phyloP scores from a whole-genome alignment of 129 eudicot species.

The Deinandra increscens region DNA sequence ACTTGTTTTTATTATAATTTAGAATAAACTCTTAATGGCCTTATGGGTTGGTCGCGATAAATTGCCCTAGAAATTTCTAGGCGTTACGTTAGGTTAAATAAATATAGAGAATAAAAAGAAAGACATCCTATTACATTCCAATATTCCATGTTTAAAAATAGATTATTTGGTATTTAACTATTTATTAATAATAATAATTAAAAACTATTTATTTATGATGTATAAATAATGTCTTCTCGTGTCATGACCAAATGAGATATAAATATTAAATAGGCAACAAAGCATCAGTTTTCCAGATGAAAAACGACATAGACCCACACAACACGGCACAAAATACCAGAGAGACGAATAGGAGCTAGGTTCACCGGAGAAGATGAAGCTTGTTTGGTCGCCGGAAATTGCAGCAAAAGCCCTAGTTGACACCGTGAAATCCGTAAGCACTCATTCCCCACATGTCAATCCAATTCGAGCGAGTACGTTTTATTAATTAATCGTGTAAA shows the following conservation, averaged over 20 bases:
- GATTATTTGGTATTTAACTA: too few relatives aligned
- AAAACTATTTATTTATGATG: too few relatives aligned
- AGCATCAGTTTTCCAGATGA: conserved; percentile 21
- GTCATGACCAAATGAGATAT: conserved; percentile 17
- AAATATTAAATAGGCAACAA: conserved; percentile 26
- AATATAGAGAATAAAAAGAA: too few relatives aligned
- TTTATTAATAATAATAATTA: too few relatives aligned
- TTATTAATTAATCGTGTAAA: too few relatives aligned
- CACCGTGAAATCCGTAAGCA: conserved; percentile 81
- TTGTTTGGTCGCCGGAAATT: conserved; percentile 89
- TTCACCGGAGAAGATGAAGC: conserved; percentile 53
- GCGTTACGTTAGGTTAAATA: too few relatives aligned
- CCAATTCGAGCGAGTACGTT: not conserved
- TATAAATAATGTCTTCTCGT: conserved; percentile 7
- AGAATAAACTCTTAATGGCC: too few relatives aligned
- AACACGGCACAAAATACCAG: not conserved
- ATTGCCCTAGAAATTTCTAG: too few relatives aligned
- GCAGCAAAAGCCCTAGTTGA: conserved; percentile 87
- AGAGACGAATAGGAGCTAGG: not conserved
- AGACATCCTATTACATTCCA: too few relatives aligned
- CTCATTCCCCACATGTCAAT: not conserved
- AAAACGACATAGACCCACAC: conserved; percentile 2
- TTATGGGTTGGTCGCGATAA: too few relatives aligned
- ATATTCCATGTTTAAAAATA: too few relatives aligned
- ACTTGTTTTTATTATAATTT: too few relatives aligned